These are phyloP conservation scores for Cadophora luteo-olivacea DNA, from an alignment of 2,329 filamentous ascomycete species.

Conservation along the genomic window DNA sequence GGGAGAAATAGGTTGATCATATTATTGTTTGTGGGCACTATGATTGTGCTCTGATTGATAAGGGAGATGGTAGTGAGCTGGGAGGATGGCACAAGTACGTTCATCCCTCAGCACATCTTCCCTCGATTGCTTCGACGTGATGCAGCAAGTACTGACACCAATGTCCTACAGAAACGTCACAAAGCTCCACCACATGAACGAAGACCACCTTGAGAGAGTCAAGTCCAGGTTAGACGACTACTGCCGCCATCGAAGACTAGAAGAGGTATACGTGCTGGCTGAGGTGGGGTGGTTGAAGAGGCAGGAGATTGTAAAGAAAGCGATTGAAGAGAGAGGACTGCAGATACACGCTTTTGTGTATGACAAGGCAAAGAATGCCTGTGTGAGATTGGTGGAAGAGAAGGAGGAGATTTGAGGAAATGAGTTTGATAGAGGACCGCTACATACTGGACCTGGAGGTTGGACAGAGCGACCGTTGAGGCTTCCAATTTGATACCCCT, in stretches of 20 bases:
- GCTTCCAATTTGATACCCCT: background rate
- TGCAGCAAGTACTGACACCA: too few relatives aligned
- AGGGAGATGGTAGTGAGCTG: constrained; percentile 50
- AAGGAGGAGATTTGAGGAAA: constrained; percentile 39
- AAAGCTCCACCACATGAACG: constrained; percentile 34
- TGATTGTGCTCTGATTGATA: constrained; percentile 58
- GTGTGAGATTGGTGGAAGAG: constrained; percentile 57
- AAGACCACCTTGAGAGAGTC: constrained; percentile 24
- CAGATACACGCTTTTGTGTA: constrained; percentile 69
- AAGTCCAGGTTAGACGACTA: constrained; percentile 33
- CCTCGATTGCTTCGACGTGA: constrained; percentile 23
- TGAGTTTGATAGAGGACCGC: too few relatives aligned
- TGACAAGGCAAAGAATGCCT: constrained; percentile 60
- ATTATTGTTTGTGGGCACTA: constrained; percentile 63
- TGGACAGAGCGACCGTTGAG: background rate
- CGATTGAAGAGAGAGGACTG: constrained; percentile 63
- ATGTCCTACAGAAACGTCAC: constrained; percentile 33
- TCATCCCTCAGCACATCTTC: background rate
- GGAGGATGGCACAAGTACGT: constrained; percentile 60
- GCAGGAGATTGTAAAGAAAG: constrained; percentile 64
- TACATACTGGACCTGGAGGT: background rate
- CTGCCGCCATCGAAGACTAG: constrained; percentile 58
- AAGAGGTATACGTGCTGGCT: constrained; percentile 67
- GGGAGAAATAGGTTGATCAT: constrained; percentile 53
- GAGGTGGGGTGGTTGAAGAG: constrained; percentile 62